phyloP scores from a whole-genome alignment of 2,329 filamentous ascomycete genomes.

The Lachnellula hyalina region DNA sequence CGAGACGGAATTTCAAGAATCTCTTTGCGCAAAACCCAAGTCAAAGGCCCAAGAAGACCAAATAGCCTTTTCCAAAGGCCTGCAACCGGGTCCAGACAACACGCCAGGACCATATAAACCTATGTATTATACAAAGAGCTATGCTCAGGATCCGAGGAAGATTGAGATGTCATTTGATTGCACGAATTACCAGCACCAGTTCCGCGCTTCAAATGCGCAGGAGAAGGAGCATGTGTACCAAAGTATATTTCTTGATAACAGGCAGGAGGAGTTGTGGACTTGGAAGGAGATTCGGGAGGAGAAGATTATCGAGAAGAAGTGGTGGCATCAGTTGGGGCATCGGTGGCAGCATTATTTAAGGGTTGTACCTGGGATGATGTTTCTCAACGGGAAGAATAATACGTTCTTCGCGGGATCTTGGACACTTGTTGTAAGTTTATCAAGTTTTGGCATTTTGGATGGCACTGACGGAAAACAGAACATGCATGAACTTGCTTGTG shows the following conservation, averaged over 20 bases:
- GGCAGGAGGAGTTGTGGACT: conserved; percentile 51
- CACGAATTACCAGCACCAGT: conserved; percentile 70
- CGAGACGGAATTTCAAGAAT: conserved; percentile 52
- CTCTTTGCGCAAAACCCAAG: conserved; percentile 46
- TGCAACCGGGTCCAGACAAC: conserved; percentile 47
- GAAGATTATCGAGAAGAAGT: conserved; percentile 58
- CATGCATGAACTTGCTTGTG: conserved; percentile 65
- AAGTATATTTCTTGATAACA: conserved; percentile 60
- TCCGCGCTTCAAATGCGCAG: conserved; percentile 39
- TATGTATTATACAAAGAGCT: conserved; percentile 62
- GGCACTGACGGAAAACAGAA: conserved; percentile 41
- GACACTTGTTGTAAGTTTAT: conserved; percentile 27
- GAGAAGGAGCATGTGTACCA: conserved; percentile 61
- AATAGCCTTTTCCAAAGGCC: conserved; percentile 38
- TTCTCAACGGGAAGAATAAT: conserved; percentile 58
- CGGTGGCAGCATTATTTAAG: conserved; percentile 58
- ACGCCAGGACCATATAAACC: conserved; percentile 50
- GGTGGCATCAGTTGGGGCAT: conserved; percentile 60
- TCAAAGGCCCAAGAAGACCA: conserved; percentile 36
- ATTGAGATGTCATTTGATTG: conserved; percentile 71
- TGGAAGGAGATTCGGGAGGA: conserved; percentile 51
- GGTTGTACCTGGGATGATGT: conserved; percentile 64
- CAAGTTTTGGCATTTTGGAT: neutral
- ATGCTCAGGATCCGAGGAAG: conserved; percentile 48
- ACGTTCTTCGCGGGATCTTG: conserved; percentile 38